These are phyloP conservation scores for Arctostaphylos glauca DNA, from an alignment of 148 eudicot genomes.

Conservation along the genomic window DNA sequence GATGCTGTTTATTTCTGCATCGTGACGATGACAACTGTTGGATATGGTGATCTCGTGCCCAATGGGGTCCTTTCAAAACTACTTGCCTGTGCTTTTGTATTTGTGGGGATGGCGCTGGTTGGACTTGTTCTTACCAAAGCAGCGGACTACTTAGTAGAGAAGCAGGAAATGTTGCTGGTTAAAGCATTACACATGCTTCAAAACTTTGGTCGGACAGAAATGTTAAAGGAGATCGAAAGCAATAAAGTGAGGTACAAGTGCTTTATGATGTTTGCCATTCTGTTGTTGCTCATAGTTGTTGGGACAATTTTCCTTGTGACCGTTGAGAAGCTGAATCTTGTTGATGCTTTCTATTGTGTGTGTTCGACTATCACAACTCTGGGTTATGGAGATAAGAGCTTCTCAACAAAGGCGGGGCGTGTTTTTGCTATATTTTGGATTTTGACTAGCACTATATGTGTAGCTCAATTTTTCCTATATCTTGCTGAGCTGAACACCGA, in stretches of 20 bases:
- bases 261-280: slow-evolving; percentile 26
- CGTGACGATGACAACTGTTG: slow-evolving; percentile 94
- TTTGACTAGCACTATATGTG: slow-evolving; percentile 59
- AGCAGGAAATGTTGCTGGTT: slow-evolving; percentile 65
- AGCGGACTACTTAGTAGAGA: slow-evolving; percentile 83
- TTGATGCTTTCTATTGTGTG: slow-evolving; percentile 90
- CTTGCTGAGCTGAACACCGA: slow-evolving; percentile 78
- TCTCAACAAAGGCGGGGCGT: slow-evolving; percentile 76
- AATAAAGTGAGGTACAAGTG: slow-evolving; percentile 60
- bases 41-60: slow-evolving; percentile 92
- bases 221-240: slow-evolving; percentile 55
- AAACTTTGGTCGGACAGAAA: slow-evolving; percentile 37
- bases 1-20: slow-evolving; percentile 86
- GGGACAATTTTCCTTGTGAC: slow-evolving; percentile 60
- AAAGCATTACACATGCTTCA: slow-evolving; percentile 48
- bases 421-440: slow-evolving; percentile 84
- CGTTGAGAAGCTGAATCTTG: slow-evolving; percentile 53
- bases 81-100: slow-evolving; percentile 83
- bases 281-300: slow-evolving; percentile 44
- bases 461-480: slow-evolving; percentile 74
- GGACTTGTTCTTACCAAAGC: slow-evolving; percentile 58
- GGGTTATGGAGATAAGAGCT: slow-evolving; percentile 88
- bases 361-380: slow-evolving; percentile 82
- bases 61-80: slow-evolving; percentile 51
- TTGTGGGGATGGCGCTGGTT: slow-evolving; percentile 73